Evolutionary conservation across 768 basidiomycete genomes (phyloP), one percentile per base, ranked within the genome.

Genomic region (Leccinum incarnatum): DNA sequence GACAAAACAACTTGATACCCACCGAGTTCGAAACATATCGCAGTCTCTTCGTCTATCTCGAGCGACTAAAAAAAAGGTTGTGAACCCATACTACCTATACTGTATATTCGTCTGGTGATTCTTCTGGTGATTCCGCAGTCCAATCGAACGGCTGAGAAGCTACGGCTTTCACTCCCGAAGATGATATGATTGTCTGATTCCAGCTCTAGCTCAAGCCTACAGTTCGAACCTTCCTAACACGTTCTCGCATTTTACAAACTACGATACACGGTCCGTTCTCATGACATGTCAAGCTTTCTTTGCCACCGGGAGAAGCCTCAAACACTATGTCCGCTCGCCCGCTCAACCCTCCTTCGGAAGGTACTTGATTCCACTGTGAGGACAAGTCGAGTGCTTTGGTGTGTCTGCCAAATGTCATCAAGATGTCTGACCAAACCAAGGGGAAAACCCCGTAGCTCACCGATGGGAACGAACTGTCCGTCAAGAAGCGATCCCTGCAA

Each of bases 401-500:
- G 85, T 76, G 65, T 83, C 87, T 88, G 53, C 32, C 46, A 34
- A 52, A n/a, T 11, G n/a, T 17, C 11, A 17, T 59, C 6, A 64
- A 12, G 19, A 40, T 12, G n/a, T 21, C n/a, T 45, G 29, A 27
- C 8, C 1, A 2, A 6, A 25, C 3, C 4, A 15, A 9, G 29
- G 3, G 0, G 5, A 55, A 27, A 12, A 9, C 19, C 11, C 4
- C 25, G 25, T 37, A 8, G 65, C 79, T 57, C 58, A 89, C 86
- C 66, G 60, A 89, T 87, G 12, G 83, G 76, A 29, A 85, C 74
- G 55, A 89, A 88, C 14, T 67, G 58, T 5, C 88, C 89, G 62
- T 88, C 86, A 52, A 88, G 76, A 27, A 84, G 64, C 29, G 85
- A 87, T 32, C 88, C 88, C 64, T 78, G 77, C 62, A 87, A 59